Evolutionary conservation across 1,284 basidiomycete species (phyloP).

Genomic region (Agroathelia rolfsii): DNA sequence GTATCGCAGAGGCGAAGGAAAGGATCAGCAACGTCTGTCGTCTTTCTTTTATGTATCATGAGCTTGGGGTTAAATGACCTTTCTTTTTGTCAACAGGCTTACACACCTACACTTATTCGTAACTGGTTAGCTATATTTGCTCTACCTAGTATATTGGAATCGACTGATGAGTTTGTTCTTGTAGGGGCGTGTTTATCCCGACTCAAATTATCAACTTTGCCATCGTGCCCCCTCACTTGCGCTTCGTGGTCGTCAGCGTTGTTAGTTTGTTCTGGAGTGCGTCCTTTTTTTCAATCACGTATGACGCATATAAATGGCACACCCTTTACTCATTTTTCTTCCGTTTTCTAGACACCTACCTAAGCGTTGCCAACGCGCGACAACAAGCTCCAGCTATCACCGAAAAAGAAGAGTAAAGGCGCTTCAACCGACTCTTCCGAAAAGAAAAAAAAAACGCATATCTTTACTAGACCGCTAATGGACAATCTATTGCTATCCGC

Average conservation of each 20-base stretch:
- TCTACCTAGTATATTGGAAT: too few relatives aligned
- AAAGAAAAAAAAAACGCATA: too few relatives aligned
- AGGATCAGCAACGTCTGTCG: constrained; percentile 43
- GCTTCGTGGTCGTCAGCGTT: constrained; percentile 68
- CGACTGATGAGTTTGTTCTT: constrained; percentile 3
- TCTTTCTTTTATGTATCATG: not conserved
- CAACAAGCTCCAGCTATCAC: too few relatives aligned
- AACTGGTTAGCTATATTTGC: constrained; percentile 69
- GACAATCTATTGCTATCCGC: too few relatives aligned
- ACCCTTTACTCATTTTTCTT: constrained; percentile 7
- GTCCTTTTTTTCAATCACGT: constrained; percentile 22
- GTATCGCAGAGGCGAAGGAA: constrained; percentile 38
- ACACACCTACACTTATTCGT: constrained; percentile 58
- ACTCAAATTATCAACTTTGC: constrained; percentile 78
- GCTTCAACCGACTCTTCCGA: too few relatives aligned
- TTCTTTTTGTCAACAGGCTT: constrained; percentile 32
- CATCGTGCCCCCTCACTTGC: constrained; percentile 68
- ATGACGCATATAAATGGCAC: too few relatives aligned
- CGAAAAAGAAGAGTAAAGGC: too few relatives aligned
- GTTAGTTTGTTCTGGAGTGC: constrained; percentile 83
- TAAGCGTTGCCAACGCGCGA: constrained; percentile 33
- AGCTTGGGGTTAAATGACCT: too few relatives aligned
- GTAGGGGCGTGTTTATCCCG: constrained; percentile 68
- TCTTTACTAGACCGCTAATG: too few relatives aligned
- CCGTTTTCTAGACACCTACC: constrained; percentile 30